Base-by-base conservation (phyloP, 2,329 filamentous ascomycete genomes). In the Scytalidium sp. region DNA sequence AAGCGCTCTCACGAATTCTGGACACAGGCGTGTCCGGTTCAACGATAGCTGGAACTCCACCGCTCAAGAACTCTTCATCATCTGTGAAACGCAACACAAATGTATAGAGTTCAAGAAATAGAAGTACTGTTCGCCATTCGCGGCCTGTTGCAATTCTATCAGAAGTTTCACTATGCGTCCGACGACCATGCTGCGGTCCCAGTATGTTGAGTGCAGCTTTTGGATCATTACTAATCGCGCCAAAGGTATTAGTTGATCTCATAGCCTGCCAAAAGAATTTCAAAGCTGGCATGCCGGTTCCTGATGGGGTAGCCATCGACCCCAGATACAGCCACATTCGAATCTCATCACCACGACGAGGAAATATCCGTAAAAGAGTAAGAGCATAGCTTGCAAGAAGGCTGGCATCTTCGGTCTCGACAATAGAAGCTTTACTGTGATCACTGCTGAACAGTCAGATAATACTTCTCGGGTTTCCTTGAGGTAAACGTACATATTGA, bases 11-110 rank as follows among this genome's bases (percentile, higher is more conserved):
- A 67, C 75, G 77, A 55, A 78, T 75, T 47, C 73, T 75, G 46
- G 75, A 79, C 49, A 60, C 73, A 20, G 66, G 71, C 22, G 65
- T 71, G 43, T 65, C 68, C 19, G 60, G 64, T n/a, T 67, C 58
- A 19, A 71, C 57, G 23, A 66, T 50, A 47, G 62, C 57, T 21
- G 74, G 71, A 36, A 67, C 71, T 53, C 80, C 70, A 49, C 78
- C 76, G 50, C 83, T 80, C 54, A 96, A 87, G 64, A 99, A 99
- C 60, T 99, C 94, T 57, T 97, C 93, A 56, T 99, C 94, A 59
- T 99, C 94, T 65, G 93, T 96, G 27, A 97, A 83, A 59, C 94
- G 88, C 11, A 97, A 74, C 2, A 97, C 83, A 64, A 97, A 97
- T 2, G 88, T 90, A 65, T 97, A 99, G 0, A 99, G 79, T 61